Percentiles rank a stretch among this genome's conserved stretches.
Evolutionary conservation across 1,284 basidiomycete genomes (phyloP).

Genomic region (Gymnopus androsaceus): DNA sequence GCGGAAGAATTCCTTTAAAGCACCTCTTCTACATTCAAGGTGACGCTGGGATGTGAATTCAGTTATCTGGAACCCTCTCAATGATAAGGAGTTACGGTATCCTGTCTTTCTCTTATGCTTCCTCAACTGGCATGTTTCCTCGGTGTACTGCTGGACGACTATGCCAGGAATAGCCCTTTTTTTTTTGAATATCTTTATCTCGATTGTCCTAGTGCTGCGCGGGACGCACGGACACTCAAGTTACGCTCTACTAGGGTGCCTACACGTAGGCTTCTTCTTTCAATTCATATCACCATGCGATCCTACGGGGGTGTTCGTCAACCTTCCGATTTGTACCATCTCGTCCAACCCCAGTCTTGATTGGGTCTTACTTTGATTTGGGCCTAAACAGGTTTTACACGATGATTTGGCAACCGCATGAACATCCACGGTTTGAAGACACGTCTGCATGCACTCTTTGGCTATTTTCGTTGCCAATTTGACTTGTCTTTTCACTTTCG

Average conservation of each 20-base stretch:
- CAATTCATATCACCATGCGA: not conserved
- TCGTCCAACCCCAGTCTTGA: not conserved
- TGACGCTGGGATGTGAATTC: not conserved
- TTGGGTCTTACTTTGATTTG: not conserved
- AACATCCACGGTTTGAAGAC: not conserved
- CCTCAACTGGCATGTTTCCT: too few relatives aligned
- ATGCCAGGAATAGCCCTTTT: not conserved
- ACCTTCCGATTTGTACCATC: not conserved
- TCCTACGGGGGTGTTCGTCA: not conserved
- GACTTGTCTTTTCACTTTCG: not conserved
- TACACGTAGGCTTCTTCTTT: not conserved
- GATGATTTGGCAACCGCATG: constrained; percentile 3
- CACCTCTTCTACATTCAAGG: not conserved
- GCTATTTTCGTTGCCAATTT: not conserved
- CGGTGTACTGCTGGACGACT: too few relatives aligned
- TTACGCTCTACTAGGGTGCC: not conserved
- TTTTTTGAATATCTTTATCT: too few relatives aligned
- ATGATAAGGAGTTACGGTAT: not conserved
- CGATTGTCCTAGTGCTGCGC: not conserved
- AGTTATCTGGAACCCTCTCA: not conserved
- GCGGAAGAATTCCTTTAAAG: not conserved
- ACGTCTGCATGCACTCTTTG: not conserved
- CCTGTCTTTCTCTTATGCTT: not conserved
- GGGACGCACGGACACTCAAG: not conserved
- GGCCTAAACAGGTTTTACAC: not conserved